These are phyloP conservation scores for Thelephora terrestris DNA, from an alignment of 1,284 basidiomycete genomes.

Conservation along the genomic window DNA sequence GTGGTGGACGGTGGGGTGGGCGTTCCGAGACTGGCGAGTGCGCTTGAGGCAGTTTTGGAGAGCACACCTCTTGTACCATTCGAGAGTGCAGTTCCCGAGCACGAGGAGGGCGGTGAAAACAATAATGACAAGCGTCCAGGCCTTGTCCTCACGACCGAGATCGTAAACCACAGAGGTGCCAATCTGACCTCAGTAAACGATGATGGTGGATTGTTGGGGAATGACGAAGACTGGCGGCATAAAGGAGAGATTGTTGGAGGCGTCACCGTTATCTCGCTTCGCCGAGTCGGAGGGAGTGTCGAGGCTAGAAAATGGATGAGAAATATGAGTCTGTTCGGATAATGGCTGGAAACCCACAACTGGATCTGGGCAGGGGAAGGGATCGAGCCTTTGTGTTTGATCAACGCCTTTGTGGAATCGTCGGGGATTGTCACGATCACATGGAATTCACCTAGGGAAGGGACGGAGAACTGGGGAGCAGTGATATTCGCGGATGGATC, in stretches of 20 bases:
- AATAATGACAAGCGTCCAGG: conserved; percentile 65
- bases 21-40: conserved; percentile 64
- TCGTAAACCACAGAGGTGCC: conserved; percentile 81
- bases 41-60: conserved; percentile 53
- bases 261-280: conserved; percentile 81
- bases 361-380: conserved; percentile 76
- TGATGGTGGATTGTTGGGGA: conserved; percentile 51
- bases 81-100: conserved; percentile 53
- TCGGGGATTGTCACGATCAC: conserved; percentile 77
- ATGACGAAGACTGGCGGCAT: conserved; percentile 65
- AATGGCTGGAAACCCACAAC: conserved; percentile 42
- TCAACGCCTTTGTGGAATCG: conserved; percentile 66
- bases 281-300: conserved; percentile 79
- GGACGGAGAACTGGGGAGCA: conserved; percentile 62
- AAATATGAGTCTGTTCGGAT: background rate
- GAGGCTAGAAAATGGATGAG: conserved; percentile 36
- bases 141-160: conserved; percentile 65
- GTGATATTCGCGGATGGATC: conserved; percentile 59
- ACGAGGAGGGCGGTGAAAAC: conserved; percentile 53
- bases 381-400: conserved; percentile 68
- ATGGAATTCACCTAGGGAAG: conserved; percentile 61
- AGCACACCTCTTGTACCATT: conserved; percentile 75
- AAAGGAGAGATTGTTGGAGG: conserved; percentile 62
- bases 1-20: conserved; percentile 54
- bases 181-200: conserved; percentile 66